These are phyloP conservation scores for Pseudocercospora cruenta DNA, from an alignment of 2,329 filamentous ascomycete genomes.

Conservation along the genomic window DNA sequence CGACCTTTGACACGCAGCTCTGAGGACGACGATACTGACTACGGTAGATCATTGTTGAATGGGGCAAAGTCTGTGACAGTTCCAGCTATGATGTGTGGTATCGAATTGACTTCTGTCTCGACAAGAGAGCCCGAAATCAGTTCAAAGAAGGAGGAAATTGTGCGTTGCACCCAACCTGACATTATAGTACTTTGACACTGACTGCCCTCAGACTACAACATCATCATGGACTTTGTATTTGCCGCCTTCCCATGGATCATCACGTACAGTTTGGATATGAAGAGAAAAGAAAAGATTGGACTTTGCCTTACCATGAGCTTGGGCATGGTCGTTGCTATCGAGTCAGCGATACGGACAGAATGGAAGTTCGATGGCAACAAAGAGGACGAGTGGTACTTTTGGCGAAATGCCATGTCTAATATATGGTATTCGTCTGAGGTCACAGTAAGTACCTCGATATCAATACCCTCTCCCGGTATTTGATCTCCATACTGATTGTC, in stretches of 20 bases:
- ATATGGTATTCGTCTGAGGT: slow-evolving; percentile 58
- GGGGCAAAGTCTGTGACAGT: slow-evolving; percentile 53
- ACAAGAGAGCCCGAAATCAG: slow-evolving; percentile 43
- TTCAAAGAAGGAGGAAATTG: slow-evolving; percentile 58
- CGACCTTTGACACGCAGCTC: neutral
- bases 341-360: slow-evolving; percentile 51
- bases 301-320: slow-evolving; percentile 57
- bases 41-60: slow-evolving; percentile 49
- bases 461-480: too few species aligned
- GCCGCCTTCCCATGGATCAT: slow-evolving; percentile 57
- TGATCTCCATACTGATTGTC: neutral
- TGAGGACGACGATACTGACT: slow-evolving; percentile 7
- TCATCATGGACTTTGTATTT: slow-evolving; percentile 59
- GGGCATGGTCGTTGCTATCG: slow-evolving; percentile 55
- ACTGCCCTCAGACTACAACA: slow-evolving; percentile 52
- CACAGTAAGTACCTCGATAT: slow-evolving; percentile 28
- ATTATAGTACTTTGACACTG: neutral
- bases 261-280: slow-evolving; percentile 54
- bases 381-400: slow-evolving; percentile 54
- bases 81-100: slow-evolving; percentile 53
- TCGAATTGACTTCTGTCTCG: slow-evolving; percentile 52
- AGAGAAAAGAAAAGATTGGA: slow-evolving; percentile 53
- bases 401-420: slow-evolving; percentile 52
- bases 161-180: slow-evolving; percentile 36
- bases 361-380: slow-evolving; percentile 51